Evolutionary conservation across 1,139 yeast species (phyloP).

Genomic region (Diutina scorzettiae): DNA sequence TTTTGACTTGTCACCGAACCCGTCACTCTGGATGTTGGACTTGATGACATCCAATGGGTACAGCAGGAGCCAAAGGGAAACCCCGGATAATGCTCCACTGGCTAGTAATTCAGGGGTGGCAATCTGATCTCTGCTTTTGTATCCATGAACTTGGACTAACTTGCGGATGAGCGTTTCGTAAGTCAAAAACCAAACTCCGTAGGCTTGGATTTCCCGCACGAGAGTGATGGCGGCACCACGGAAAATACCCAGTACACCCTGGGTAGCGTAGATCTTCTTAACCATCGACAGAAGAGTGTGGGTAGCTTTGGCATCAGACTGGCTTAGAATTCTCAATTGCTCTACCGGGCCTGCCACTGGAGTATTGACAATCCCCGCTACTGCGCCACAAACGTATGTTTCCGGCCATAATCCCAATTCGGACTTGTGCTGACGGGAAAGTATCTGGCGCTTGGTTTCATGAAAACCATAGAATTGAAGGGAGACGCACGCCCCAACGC

Average conservation of each 20-base stretch:
- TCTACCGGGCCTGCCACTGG: constrained; percentile 68
- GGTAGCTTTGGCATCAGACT: constrained; percentile 45
- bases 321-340: constrained; percentile 61
- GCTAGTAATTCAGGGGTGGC: constrained; percentile 49
- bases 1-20: constrained; percentile 33
- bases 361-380: constrained; percentile 68
- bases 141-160: constrained; percentile 22
- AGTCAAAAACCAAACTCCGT: constrained; percentile 72
- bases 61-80: constrained; percentile 46
- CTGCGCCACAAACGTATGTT: constrained; percentile 61
- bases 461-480: constrained; percentile 69
- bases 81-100: constrained; percentile 64
- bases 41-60: constrained; percentile 67
- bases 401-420: constrained; percentile 45
- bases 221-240: constrained; percentile 53
- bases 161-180: constrained; percentile 48
- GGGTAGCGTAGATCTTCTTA: constrained; percentile 27
- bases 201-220: constrained; percentile 63
- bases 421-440: constrained; percentile 16
- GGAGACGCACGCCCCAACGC: constrained; percentile 67
- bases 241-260: constrained; percentile 46
- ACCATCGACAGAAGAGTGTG: constrained; percentile 27
- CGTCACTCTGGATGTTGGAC: constrained; percentile 58
- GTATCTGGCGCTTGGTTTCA: constrained; percentile 56
- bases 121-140: constrained; percentile 36